Conservation (phyloP, 768 basidiomycete genomes). For the Amanita exitialis region DNA sequence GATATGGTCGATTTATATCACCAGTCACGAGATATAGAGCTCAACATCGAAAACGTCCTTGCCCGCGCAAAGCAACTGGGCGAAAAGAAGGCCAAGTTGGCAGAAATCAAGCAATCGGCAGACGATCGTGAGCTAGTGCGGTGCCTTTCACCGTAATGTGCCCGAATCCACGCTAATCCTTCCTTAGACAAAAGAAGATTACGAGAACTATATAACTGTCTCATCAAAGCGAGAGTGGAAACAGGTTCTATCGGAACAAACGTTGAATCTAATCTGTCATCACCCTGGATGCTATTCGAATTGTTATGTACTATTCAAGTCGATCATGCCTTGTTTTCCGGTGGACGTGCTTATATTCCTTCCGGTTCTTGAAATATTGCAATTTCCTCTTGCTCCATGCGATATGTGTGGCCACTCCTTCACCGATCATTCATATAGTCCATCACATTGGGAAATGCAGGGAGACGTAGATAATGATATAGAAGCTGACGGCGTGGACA, state of each 20-base stretch:
- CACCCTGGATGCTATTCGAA: background rate
- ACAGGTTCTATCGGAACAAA: background rate
- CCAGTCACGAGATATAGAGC: constrained; percentile 8
- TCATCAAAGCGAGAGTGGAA: background rate
- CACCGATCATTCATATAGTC: background rate
- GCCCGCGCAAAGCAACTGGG: constrained; percentile 8
- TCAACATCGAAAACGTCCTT: constrained; percentile 2
- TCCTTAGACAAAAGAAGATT: background rate
- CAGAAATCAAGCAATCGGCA: background rate
- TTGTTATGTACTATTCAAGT: background rate
- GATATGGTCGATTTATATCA: constrained; percentile 9
- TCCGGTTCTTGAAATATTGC: background rate
- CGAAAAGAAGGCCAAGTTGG: background rate
- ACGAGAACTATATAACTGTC: background rate
- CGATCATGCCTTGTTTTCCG: background rate
- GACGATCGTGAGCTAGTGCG: background rate
- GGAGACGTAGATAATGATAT: background rate
- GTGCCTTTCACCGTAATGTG: no score
- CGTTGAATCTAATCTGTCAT: background rate
- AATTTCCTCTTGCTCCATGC: background rate
- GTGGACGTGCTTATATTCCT: background rate
- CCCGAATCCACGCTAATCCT: background rate
- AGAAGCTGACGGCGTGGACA: constrained; percentile 1
- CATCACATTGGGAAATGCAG: background rate
- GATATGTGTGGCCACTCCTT: background rate